Base-by-base conservation (phyloP, 2,329 filamentous ascomycete species). In the Ophiostoma piceae region DNA sequence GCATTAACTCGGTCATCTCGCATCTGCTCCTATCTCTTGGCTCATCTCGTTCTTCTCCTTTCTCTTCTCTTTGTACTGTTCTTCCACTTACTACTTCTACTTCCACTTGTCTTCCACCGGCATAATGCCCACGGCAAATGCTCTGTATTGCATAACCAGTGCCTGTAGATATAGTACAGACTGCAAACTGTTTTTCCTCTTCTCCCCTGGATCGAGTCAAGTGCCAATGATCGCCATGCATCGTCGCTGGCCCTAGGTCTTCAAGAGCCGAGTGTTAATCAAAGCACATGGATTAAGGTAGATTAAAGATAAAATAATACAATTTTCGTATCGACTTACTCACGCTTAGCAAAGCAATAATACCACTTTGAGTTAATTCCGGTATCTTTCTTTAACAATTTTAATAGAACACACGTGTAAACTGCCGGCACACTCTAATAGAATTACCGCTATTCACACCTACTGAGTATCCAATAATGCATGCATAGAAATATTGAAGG, bases 151-250 rank as follows among this genome's bases (percentile, higher is more conserved):
- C 11, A 29, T 11, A 26, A 60, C 54, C 39, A 14, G 39, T 41
- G 3, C 39, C 39, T 12, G 12, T 14, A 41, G 39, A 12, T 12
- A 41, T 12, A 12, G 39, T 41, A 41, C 39, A 41, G 2, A 41
- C 39, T 14, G 11, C 39, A 14, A 8, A 5, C 6, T 37, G 29
- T 37, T 64, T 64, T 64, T 37, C 60, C 60, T 64, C 60, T 62
- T 62, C 16, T 32, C 29, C n/a, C 60, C 60, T 64, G 60, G 29
- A 64, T 29, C 54, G 19, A 60, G 60, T 3, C 64, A 66, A 37
- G n/a, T 43, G 35, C 64, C 64, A 41, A 66, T 65, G 62, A 65
- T 65, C 62, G 62, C 62, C 62, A 22, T 65, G 62, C 62, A 65
- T 65, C 62, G 16, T 37, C 22, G 62, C 29, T 65, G 60, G 14